Conservation (phyloP, 2,329 filamentous ascomycete species). For the Decorospora gaudefroyi region DNA sequence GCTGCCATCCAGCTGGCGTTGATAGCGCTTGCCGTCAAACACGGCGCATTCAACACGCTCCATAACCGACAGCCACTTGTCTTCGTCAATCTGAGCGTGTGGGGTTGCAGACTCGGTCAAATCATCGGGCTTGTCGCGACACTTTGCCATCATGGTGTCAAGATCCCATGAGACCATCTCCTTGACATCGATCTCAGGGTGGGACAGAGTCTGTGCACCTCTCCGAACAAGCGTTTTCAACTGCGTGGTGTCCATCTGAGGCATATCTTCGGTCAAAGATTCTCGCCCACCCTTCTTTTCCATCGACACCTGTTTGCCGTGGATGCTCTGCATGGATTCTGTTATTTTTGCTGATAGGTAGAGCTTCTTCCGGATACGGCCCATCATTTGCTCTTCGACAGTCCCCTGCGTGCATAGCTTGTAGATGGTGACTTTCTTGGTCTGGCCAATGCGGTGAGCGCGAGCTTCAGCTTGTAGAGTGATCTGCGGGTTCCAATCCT, state of each 20-base stretch:
- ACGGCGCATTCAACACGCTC: conserved; percentile 62
- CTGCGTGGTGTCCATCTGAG: conserved; percentile 57
- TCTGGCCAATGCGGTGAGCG: conserved; percentile 61
- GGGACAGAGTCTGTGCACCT: conserved; percentile 58
- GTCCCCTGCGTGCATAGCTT: conserved; percentile 62
- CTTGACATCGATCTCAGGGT: conserved; percentile 58
- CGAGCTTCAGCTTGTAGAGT: conserved; percentile 60
- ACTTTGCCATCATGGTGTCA: conserved; percentile 58
- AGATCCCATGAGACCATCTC: conserved; percentile 65
- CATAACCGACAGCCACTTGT: conserved; percentile 61
- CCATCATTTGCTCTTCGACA: conserved; percentile 63
- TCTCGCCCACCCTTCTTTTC: conserved; percentile 21
- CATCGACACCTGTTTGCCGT: conserved; percentile 43
- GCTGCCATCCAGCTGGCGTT: conserved; percentile 45
- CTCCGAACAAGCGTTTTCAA: conserved; percentile 60
- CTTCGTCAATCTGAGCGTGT: conserved; percentile 55
- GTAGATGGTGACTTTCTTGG: conserved; percentile 59
- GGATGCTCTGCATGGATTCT: conserved; percentile 61
- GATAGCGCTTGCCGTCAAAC: conserved; percentile 60
- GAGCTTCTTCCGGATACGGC: conserved; percentile 63
- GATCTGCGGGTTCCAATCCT: conserved; percentile 61
- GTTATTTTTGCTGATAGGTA: conserved; percentile 65
- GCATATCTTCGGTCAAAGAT: conserved; percentile 53
- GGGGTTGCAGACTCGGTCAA: conserved; percentile 41
- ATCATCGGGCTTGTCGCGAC: conserved; percentile 57